Evolutionary conservation across 2,329 filamentous ascomycete species (phyloP).

Genomic region (Truncatella angustata): DNA sequence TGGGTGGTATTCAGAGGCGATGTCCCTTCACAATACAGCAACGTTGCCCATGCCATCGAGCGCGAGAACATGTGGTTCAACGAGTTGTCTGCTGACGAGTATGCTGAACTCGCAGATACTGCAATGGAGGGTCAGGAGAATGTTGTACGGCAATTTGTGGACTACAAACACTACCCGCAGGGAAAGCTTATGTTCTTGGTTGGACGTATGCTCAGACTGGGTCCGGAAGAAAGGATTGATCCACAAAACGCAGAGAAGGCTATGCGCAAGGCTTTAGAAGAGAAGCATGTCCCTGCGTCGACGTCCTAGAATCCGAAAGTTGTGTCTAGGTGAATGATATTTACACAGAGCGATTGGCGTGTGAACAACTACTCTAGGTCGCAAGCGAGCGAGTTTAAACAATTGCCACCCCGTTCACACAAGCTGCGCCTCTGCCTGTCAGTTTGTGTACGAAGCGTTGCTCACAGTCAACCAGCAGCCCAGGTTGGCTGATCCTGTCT

Average conservation of each 20-base stretch:
- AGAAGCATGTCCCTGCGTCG: slow-evolving; percentile 21
- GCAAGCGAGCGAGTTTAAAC: too few species aligned
- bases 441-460: too few species aligned
- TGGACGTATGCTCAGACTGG: slow-evolving; percentile 56
- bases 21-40: slow-evolving; percentile 33
- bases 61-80: slow-evolving; percentile 52
- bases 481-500: too few species aligned
- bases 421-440: too few species aligned
- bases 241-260: slow-evolving; percentile 48
- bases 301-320: neutral
- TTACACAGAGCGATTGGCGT: neutral
- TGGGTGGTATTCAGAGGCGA: slow-evolving; percentile 50
- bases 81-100: slow-evolving; percentile 47
- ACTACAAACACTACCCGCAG: slow-evolving; percentile 45
- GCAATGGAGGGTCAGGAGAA: slow-evolving; percentile 45
- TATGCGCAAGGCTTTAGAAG: slow-evolving; percentile 34
- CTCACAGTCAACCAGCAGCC: too few species aligned
- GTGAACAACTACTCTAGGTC: too few species aligned
- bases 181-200: slow-evolving; percentile 62
- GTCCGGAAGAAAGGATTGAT: slow-evolving; percentile 53
- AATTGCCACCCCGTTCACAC: too few species aligned
- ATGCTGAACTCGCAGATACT: slow-evolving; percentile 42
- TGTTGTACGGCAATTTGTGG: slow-evolving; percentile 44
- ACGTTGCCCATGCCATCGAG: slow-evolving; percentile 45
- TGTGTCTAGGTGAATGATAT: neutral